phyloP scores from a whole-genome alignment of 2,329 filamentous ascomycete genomes.

The Aspergillus costaricaensis region DNA sequence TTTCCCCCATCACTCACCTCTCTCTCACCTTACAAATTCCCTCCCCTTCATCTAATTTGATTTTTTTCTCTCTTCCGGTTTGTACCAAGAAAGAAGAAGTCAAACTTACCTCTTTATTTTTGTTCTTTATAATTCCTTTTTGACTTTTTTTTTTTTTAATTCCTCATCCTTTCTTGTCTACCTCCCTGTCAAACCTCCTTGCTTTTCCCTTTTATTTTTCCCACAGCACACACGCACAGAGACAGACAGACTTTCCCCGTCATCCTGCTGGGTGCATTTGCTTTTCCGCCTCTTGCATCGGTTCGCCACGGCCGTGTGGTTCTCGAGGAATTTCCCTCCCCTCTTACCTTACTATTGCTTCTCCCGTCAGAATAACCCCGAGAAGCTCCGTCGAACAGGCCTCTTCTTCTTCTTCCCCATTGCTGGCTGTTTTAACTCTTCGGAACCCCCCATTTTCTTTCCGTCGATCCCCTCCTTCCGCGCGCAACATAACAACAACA shows the following conservation, averaged over 20 bases:
- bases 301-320: not conserved
- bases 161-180: not conserved
- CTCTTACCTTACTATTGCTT: not conserved
- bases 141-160: not conserved
- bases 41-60: not conserved
- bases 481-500: not conserved
- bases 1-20: not conserved
- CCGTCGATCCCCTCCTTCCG: not conserved
- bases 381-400: constrained; percentile 10
- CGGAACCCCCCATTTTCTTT: constrained; percentile 1
- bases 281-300: not conserved
- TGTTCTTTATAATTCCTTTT: not conserved
- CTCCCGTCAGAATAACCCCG: constrained; percentile 6
- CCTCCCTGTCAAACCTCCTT: not conserved
- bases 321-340: not conserved
- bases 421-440: constrained; percentile 6
- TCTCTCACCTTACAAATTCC: not conserved
- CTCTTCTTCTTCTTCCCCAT: not conserved
- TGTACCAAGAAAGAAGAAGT: not conserved
- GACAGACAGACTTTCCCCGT: not conserved
- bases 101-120: too few relatives aligned
- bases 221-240: not conserved
- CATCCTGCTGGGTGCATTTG: not conserved
- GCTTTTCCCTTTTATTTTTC: not conserved
- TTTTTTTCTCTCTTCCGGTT: not conserved